Percentiles rank a stretch among this genome's conserved stretches.
Evolutionary conservation across 2,329 filamentous ascomycete species (phyloP).

Genomic region (Diaporthe sp.): DNA sequence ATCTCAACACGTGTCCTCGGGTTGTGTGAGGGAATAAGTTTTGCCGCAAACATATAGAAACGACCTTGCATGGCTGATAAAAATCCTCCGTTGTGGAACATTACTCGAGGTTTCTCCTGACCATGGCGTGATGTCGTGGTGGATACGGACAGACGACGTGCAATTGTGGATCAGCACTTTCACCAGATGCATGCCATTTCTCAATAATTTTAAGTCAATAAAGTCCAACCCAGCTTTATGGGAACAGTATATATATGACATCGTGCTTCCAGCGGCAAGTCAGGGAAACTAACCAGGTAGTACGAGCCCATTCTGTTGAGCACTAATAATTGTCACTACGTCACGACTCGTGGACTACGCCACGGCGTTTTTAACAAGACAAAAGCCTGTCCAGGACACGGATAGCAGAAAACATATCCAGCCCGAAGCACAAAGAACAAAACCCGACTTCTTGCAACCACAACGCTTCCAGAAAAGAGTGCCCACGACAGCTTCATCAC

Average conservation of each 20-base stretch:
- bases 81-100: background rate
- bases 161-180: background rate
- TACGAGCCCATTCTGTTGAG: background rate
- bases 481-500: background rate
- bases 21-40: background rate
- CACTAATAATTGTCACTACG: constrained; percentile 10
- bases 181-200: background rate
- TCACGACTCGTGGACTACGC: constrained; percentile 24
- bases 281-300: background rate
- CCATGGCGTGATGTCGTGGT: constrained; percentile 2
- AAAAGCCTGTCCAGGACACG: background rate
- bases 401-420: background rate
- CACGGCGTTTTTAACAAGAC: background rate
- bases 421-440: background rate
- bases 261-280: background rate
- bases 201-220: background rate
- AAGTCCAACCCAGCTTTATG: no score
- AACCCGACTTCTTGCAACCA: background rate
- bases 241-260: background rate
- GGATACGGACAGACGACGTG: background rate
- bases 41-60: background rate
- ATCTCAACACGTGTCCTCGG: background rate
- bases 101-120: constrained; percentile 23
- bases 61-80: background rate
- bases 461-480: background rate